phyloP scores from a whole-genome alignment of 2,329 filamentous ascomycete species.

The Xylogone sp. region DNA sequence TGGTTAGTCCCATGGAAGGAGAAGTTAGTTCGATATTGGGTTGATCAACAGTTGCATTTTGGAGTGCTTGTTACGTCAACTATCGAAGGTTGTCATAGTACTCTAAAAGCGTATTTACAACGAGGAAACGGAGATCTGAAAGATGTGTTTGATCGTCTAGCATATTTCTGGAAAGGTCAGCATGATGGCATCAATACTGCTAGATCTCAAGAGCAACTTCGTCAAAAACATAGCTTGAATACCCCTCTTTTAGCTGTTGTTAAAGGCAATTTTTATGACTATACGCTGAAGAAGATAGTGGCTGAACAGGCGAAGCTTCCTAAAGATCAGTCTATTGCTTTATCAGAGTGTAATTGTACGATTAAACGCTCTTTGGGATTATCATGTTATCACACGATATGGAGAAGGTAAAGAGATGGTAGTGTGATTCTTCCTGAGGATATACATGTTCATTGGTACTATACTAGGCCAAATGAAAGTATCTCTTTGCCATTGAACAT shows the following conservation, averaged over 20 bases:
- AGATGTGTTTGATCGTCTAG: background rate
- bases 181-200: background rate
- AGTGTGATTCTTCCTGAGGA: background rate
- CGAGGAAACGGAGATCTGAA: background rate
- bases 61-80: background rate
- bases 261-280: background rate
- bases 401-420: background rate
- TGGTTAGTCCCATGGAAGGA: constrained; percentile 1
- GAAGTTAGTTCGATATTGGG: constrained; percentile 1
- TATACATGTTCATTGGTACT: background rate
- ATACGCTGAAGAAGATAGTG: background rate
- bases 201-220: background rate
- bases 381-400: background rate
- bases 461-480: background rate
- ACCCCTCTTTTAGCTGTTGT: background rate
- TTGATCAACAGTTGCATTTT: background rate
- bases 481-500: background rate
- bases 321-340: background rate
- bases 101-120: background rate
- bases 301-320: background rate
- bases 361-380: background rate
- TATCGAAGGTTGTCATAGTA: constrained; percentile 1
- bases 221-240: background rate
- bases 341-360: background rate
- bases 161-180: background rate